Percentiles rank a stretch among this genome's conserved stretches.
Evolutionary conservation across 1,284 basidiomycete species (phyloP).

Genomic region (Wolfiporia cocos): DNA sequence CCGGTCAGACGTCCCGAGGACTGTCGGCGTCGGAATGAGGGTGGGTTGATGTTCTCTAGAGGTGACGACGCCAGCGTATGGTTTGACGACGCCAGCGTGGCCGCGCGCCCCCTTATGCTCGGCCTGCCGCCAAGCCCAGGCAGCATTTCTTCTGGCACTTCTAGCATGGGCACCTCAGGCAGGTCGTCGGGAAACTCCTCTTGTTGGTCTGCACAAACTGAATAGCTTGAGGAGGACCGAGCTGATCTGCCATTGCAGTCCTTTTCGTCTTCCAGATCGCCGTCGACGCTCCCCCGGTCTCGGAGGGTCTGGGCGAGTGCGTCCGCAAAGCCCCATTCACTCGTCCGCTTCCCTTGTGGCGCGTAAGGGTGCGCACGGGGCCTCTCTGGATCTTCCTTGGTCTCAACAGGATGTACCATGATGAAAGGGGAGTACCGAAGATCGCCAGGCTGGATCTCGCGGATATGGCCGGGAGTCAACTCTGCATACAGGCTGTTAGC

Average conservation of each 20-base stretch:
- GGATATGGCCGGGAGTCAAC: constrained; percentile 39
- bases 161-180: constrained; percentile 5
- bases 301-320: constrained; percentile 24
- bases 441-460: constrained; percentile 45
- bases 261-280: constrained; percentile 38
- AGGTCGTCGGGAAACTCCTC: too few relatives aligned
- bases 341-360: constrained; percentile 18
- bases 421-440: constrained; percentile 48
- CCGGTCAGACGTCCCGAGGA: constrained; percentile 11
- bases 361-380: constrained; percentile 21
- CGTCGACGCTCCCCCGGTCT: constrained; percentile 34
- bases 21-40: constrained; percentile 16
- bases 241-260: constrained; percentile 12
- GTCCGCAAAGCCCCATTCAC: constrained; percentile 28
- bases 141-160: constrained; percentile 1
- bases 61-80: constrained; percentile 24
- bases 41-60: constrained; percentile 20
- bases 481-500: constrained; percentile 51
- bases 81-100: constrained; percentile 17
- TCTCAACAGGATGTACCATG: constrained; percentile 12
- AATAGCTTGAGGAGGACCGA: constrained; percentile 8
- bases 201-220: background rate
- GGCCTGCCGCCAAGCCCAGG: background rate
- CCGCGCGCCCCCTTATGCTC: constrained; percentile 5
- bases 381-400: background rate